Evolutionary conservation across 345 rosid genomes (phyloP).

Genomic region (Ceriops tagal): DNA sequence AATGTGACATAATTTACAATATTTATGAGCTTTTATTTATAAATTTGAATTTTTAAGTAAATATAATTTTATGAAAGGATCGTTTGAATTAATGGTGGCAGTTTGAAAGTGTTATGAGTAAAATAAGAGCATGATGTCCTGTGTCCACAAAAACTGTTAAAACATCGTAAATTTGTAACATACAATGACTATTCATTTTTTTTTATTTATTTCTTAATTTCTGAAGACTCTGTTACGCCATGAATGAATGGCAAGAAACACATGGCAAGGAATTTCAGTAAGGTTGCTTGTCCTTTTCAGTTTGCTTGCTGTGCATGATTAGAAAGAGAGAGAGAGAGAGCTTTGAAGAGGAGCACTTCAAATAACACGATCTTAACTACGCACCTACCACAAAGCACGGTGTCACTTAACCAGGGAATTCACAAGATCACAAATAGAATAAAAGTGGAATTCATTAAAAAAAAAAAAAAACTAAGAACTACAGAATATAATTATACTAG

Average conservation of each 20-base stretch:
- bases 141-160: too few relatives aligned
- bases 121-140: too few relatives aligned
- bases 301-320: not conserved
- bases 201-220: too few relatives aligned
- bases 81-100: too few relatives aligned
- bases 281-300: not conserved
- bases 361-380: slow-evolving; percentile 13
- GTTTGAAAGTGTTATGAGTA: too few relatives aligned
- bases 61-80: too few relatives aligned
- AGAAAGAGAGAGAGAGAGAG: not conserved
- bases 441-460: not conserved
- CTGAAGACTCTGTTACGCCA: not conserved
- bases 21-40: too few relatives aligned
- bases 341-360: not conserved
- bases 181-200: too few relatives aligned
- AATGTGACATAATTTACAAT: too few relatives aligned
- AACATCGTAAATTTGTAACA: too few relatives aligned
- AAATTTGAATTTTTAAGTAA: too few relatives aligned
- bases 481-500: slow-evolving; percentile 6
- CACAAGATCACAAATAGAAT: not conserved
- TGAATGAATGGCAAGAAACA: not conserved
- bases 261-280: too few relatives aligned
- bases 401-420: not conserved
- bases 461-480: not conserved
- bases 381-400: not conserved